A percentile compares a stretch with the other conserved stretches of the same genome.
Conservation (phyloP, 495 filamentous ascomycete species). For the Xylaria telfairii region DNA sequence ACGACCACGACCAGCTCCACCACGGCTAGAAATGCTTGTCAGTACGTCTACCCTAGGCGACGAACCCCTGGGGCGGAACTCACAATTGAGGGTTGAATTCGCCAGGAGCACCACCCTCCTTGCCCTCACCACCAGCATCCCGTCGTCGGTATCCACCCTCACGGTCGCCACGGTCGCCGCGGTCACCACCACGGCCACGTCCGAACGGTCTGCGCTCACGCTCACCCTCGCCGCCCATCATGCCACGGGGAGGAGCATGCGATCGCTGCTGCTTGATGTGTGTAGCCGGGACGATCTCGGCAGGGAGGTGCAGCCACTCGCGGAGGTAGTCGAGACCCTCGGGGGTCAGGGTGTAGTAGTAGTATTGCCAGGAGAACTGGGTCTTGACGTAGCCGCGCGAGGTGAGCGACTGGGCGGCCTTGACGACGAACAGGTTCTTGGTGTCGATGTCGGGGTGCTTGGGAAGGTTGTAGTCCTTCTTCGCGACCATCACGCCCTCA, state of each 20-base stretch:
- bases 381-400: slow-evolving; percentile 99
- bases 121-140: slow-evolving; percentile 83
- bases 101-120: slow-evolving; percentile 94
- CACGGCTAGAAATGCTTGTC: slow-evolving; percentile 64
- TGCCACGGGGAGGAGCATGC: slow-evolving; percentile 95
- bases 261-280: slow-evolving; percentile 99
- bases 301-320: slow-evolving; percentile 99
- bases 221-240: slow-evolving; percentile 90
- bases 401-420: slow-evolving; percentile 95
- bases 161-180: slow-evolving; percentile 77
- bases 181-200: slow-evolving; percentile 67
- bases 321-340: slow-evolving; percentile 99
- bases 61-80: slow-evolving; percentile 39
- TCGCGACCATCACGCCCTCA: slow-evolving; percentile 98
- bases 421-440: slow-evolving; percentile 99
- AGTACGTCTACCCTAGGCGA: not conserved
- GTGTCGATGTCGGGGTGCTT: slow-evolving; percentile 96
- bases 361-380: slow-evolving; percentile 99
- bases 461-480: slow-evolving; percentile 95
- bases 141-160: slow-evolving; percentile 93
- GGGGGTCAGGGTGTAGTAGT: slow-evolving; percentile 99
- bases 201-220: slow-evolving; percentile 72
- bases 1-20: slow-evolving; percentile 92
- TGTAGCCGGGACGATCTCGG: slow-evolving; percentile 98
- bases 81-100: slow-evolving; percentile 94